Percentiles rank a stretch among this genome's conserved stretches.
Conservation (phyloP, 2,329 filamentous ascomycete genomes). For the Botrytis galanthina region DNA sequence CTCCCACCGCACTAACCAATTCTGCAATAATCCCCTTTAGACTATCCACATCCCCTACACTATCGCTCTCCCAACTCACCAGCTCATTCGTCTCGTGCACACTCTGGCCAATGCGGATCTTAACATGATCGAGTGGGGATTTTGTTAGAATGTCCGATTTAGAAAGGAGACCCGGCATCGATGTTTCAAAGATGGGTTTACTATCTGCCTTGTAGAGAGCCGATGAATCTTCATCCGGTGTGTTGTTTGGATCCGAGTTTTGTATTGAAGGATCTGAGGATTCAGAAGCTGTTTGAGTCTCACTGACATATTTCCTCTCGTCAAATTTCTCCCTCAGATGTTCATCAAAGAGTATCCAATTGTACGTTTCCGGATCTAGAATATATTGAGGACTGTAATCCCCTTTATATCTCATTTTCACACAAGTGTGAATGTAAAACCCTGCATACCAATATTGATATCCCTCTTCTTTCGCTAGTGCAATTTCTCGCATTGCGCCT, state of each 20-base stretch:
- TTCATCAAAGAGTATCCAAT: slow-evolving; percentile 57
- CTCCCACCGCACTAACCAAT: slow-evolving; percentile 63
- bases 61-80: slow-evolving; percentile 58
- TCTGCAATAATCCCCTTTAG: slow-evolving; percentile 66
- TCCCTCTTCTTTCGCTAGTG: slow-evolving; percentile 64
- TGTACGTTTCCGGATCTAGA: slow-evolving; percentile 63
- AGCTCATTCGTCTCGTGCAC: slow-evolving; percentile 21
- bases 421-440: slow-evolving; percentile 77
- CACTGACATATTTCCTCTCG: slow-evolving; percentile 31
- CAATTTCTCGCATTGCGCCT: slow-evolving; percentile 70
- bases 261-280: slow-evolving; percentile 10
- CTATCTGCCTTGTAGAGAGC: slow-evolving; percentile 26
- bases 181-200: slow-evolving; percentile 54
- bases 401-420: slow-evolving; percentile 84
- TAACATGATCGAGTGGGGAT: slow-evolving; percentile 59
- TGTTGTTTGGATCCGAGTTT: slow-evolving; percentile 8
- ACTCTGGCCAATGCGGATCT: slow-evolving; percentile 47
- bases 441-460: slow-evolving; percentile 81
- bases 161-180: slow-evolving; percentile 65
- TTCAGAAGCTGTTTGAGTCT: background rate
- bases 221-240: slow-evolving; percentile 17
- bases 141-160: slow-evolving; percentile 49
- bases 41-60: slow-evolving; percentile 48
- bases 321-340: slow-evolving; percentile 52
- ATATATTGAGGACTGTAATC: slow-evolving; percentile 74